Percentiles rank a stretch among this genome's conserved stretches.
Conservation (phyloP, 176 grass and related monocot species). For the Sorghum bicolor region Sorghum_bicolor_NCBIv3 NC_012876.2:4253501-4254000, state of each 20-base stretch:
- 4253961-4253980: background rate
- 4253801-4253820: background rate
- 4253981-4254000: slow-evolving; percentile 86
- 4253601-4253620: background rate
- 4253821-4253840: slow-evolving; percentile 46
- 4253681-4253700: background rate
- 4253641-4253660: background rate
- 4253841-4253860: slow-evolving; percentile 93
- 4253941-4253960: background rate
- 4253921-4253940: background rate
- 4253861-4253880: slow-evolving; percentile 80
- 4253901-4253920: slow-evolving; percentile 49
- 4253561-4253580: slow-evolving; percentile 74
- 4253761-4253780: background rate
- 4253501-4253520: slow-evolving; percentile 70
- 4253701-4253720: background rate
- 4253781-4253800: background rate
- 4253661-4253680: background rate
- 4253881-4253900: slow-evolving; percentile 92
- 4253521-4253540: slow-evolving; percentile 74
- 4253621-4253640: background rate
- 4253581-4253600: slow-evolving; percentile 61
- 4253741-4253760: background rate
- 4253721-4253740: background rate
- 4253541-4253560: slow-evolving; percentile 80